Conservation (phyloP, 768 basidiomycete species). For the Russula abietina region DNA sequence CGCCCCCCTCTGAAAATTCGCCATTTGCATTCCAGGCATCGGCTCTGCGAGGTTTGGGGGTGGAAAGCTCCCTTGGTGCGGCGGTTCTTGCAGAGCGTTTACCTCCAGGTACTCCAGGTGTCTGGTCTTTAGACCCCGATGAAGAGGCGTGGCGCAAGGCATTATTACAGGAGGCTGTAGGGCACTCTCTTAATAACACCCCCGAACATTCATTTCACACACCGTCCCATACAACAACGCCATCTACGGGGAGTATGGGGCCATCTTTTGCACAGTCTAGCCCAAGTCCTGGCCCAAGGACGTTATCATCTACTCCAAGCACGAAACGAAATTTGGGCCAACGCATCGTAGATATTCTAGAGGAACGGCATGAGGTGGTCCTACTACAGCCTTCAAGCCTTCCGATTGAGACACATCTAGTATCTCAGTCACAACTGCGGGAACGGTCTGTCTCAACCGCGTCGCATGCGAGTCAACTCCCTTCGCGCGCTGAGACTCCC, state of each 20-base stretch:
- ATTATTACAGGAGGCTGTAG: constrained; percentile 70
- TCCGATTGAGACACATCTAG: background rate
- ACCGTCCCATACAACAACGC: constrained; percentile 14
- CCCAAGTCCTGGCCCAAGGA: constrained; percentile 11
- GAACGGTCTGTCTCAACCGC: constrained; percentile 21
- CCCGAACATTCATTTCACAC: constrained; percentile 41
- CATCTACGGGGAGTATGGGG: constrained; percentile 29
- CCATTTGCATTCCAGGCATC: constrained; percentile 74
- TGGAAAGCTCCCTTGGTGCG: constrained; percentile 69
- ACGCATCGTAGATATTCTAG: constrained; percentile 22
- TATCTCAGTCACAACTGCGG: background rate
- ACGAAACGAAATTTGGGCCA: constrained; percentile 25
- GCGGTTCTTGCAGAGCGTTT: constrained; percentile 67
- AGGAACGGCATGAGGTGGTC: constrained; percentile 17
- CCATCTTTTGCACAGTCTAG: constrained; percentile 20
- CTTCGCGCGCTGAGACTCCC: constrained; percentile 61
- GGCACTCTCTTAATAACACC: constrained; percentile 61
- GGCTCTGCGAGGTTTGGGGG: constrained; percentile 63
- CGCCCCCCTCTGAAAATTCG: constrained; percentile 60
- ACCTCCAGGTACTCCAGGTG: constrained; percentile 57
- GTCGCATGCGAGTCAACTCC: constrained; percentile 40
- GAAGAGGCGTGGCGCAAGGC: constrained; percentile 74
- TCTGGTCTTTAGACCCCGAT: constrained; percentile 46
- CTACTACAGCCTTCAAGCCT: background rate
- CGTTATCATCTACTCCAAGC: constrained; percentile 15